Evolutionary conservation across 2,329 filamentous ascomycete genomes (phyloP).

Genomic region (Phialemoniopsis sp.): DNA sequence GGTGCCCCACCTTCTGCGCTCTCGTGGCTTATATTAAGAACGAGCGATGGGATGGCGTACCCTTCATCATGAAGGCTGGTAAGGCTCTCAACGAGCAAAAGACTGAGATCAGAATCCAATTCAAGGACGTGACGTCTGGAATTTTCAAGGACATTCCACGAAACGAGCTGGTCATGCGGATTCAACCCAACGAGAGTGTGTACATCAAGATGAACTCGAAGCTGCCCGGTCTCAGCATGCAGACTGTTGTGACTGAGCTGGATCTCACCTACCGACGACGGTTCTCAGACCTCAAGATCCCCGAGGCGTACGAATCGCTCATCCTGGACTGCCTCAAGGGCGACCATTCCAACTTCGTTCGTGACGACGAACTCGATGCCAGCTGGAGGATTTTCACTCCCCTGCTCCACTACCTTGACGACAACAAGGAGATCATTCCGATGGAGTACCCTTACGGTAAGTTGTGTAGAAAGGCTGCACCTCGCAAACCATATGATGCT

Average conservation of each 20-base stretch:
- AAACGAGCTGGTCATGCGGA: constrained; percentile 98
- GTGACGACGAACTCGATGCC: constrained; percentile 93
- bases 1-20: constrained; percentile 97
- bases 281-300: constrained; percentile 99
- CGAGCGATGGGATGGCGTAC: constrained; percentile 97
- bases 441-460: constrained; percentile 99
- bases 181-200: constrained; percentile 98
- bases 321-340: constrained; percentile 98
- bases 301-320: constrained; percentile 96
- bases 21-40: constrained; percentile 99
- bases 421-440: constrained; percentile 98
- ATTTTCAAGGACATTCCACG: constrained; percentile 99
- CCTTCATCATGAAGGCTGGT: constrained; percentile 98
- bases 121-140: constrained; percentile 98
- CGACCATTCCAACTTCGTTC: constrained; percentile 98
- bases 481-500: neutral
- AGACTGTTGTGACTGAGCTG: constrained; percentile 97
- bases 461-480: constrained; percentile 23
- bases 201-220: constrained; percentile 99
- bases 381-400: constrained; percentile 99
- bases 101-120: constrained; percentile 98
- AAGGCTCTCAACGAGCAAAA: constrained; percentile 99
- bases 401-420: constrained; percentile 94
- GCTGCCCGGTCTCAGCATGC: constrained; percentile 96
- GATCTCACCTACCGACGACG: constrained; percentile 96